Evolutionary conservation across 2,329 filamentous ascomycete genomes (phyloP).

Genomic region (Curvularia lunata): DNA sequence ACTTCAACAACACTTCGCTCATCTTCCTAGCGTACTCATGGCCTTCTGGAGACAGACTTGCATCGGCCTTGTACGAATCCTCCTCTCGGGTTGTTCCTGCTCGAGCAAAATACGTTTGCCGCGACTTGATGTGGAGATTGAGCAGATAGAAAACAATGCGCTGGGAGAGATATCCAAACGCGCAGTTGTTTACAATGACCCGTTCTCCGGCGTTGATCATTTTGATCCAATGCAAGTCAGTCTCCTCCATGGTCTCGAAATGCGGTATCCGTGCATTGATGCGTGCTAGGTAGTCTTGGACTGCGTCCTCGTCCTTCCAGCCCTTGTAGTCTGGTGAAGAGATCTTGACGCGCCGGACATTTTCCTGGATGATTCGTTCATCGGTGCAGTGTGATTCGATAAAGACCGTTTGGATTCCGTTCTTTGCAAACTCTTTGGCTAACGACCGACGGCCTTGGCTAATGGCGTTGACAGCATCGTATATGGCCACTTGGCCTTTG

Average conservation of each 20-base stretch:
- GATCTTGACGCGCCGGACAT: constrained; percentile 96
- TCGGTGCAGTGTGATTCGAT: constrained; percentile 96
- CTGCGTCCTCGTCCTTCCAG: constrained; percentile 91
- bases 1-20: constrained; percentile 80
- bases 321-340: constrained; percentile 95
- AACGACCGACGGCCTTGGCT: constrained; percentile 80
- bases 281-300: constrained; percentile 85
- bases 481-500: constrained; percentile 97
- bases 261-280: constrained; percentile 93
- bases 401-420: constrained; percentile 94
- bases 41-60: constrained; percentile 80
- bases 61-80: constrained; percentile 91
- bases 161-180: constrained; percentile 94
- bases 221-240: constrained; percentile 95
- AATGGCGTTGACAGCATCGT: constrained; percentile 95
- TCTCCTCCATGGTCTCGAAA: constrained; percentile 95
- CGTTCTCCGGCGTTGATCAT: constrained; percentile 98
- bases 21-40: constrained; percentile 71
- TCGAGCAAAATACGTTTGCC: constrained; percentile 90
- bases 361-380: constrained; percentile 91
- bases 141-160: constrained; percentile 98
- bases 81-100: constrained; percentile 86
- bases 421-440: constrained; percentile 96
- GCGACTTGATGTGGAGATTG: constrained; percentile 94
- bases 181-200: constrained; percentile 95